Evolutionary conservation across 2,329 filamentous ascomycete species (phyloP).

Genomic region (Coleophoma eucalyptorum): DNA sequence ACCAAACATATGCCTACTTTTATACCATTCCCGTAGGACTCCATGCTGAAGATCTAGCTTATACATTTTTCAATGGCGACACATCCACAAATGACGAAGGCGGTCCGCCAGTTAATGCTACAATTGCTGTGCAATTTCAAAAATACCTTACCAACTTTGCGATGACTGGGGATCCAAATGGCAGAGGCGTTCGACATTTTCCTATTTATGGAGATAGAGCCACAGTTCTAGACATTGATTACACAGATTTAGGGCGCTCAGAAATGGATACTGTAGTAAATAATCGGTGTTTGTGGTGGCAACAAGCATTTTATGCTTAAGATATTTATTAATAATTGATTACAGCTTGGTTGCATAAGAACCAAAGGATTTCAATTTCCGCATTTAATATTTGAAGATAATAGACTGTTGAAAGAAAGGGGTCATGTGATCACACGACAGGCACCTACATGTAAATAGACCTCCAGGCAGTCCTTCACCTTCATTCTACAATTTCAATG

Average conservation of each 20-base stretch:
- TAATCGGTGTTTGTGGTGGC: constrained; percentile 2
- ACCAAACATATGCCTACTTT: constrained; percentile 44
- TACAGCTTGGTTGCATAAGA: too few relatives aligned
- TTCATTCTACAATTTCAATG: too few relatives aligned
- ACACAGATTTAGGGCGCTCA: background rate
- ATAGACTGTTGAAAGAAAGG: too few relatives aligned
- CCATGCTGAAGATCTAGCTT: constrained; percentile 44
- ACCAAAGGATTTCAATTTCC: too few relatives aligned
- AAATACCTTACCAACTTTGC: constrained; percentile 28
- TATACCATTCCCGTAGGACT: constrained; percentile 46
- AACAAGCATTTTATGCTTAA: constrained; percentile 2
- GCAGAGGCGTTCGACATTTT: background rate
- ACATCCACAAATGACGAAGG: constrained; percentile 6
- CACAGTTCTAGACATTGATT: background rate
- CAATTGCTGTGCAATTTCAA: constrained; percentile 24
- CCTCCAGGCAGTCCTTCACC: too few relatives aligned
- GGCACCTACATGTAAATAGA: too few relatives aligned
- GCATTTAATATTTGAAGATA: too few relatives aligned
- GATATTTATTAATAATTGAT: too few relatives aligned
- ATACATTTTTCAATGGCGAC: constrained; percentile 40
- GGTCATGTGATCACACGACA: too few relatives aligned
- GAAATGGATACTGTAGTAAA: background rate
- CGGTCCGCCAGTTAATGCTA: constrained; percentile 9
- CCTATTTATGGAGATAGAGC: background rate
- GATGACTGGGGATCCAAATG: constrained; percentile 20